Base-by-base conservation (phyloP, 2,329 filamentous ascomycete species). In the Botryotinia narcissicola region DNA sequence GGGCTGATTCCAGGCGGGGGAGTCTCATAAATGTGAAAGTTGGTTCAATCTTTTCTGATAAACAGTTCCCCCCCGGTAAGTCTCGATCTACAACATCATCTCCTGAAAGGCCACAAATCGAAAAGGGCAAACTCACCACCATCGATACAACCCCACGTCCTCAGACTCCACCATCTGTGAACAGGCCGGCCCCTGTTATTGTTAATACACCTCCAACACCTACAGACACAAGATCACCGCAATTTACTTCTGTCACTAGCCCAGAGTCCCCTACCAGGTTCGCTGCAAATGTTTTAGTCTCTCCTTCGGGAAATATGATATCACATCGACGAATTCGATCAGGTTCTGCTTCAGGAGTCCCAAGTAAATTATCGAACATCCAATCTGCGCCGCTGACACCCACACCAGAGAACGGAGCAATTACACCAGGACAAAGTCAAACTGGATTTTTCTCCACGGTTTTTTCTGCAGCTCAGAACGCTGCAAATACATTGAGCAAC, bases 381-480 rank as follows among this genome's bases (percentile, higher is more conserved):
- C 90, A 90, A 76, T 87, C 88, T 72, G 89, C 88, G 25, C 92
- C 94, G 14, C 85, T 96, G 70, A 93, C 94, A 4, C 93, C 94
- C 12, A 92, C 91, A 0, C 86, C 89, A 54, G 95, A 98, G 81
- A 86, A 83, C 82, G 91, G 91, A 78, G 80, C 82, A 5, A 82
- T 82, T 75, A 75, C 83, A 75, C 70, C 85, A 75, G 86, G 88
- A 44, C 70, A 72, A 59, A 40, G 32, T 42, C 87, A 88, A 72
- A 85, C 87, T 54, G 91, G 94, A 1, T 98, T 99, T 84, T 98
- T 99, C 83, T 97, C 94, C 7, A 95, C 93, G 40, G 93, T 99
- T 80, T 90, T 99, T 76, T 95, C 94, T 59, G 95, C 92, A 63
- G 96, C 96, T 29, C 95, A 98, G 82, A 98, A 92, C 87, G 95